Evolutionary conservation across 2,329 filamentous ascomycete genomes (phyloP), one percentile per base, ranked within the genome.

Genomic region (Penicillium corylophilum): DNA sequence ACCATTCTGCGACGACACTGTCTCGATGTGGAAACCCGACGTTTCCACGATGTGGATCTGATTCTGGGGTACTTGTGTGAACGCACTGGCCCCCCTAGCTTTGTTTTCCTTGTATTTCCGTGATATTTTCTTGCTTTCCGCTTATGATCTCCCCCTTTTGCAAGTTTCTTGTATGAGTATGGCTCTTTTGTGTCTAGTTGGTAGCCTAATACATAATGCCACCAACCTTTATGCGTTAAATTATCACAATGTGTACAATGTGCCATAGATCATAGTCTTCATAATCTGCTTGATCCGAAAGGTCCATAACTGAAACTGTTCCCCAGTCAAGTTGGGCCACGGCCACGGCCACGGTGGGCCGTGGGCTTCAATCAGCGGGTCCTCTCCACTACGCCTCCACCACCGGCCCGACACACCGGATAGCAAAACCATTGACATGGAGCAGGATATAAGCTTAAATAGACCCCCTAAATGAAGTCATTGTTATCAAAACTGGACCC

Each of bases 151-250:
- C 60, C 60, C 60, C 60, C 53, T 49, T 31, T 41, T 55, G 58
- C 44, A 58, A 43, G n/a, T 48, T 46, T 44, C 35, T 44, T 59
- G 55, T 60, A 61, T 46, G 46, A 61, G 50, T 62, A 60, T 51
- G 45, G 28, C 20, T 51, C 44, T 40, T 29, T 29, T 29, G 6
- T 50, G n/a, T 40, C 22, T 46, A 44, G 52, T 50, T 45, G 59
- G 57, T 61, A 59, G 59, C 52, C 40, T 63, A 61, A 63, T 62
- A 61, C 44, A 63, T 54, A 56, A 53, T 57, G 58, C 52, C 44
- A 56, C 54, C 51, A 38, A 50, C 59, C 7, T 46, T 53, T 48
- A 13, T 47, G 46, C 53, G 41, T 47, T 28, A 2, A 36, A n/a
- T 9, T 4, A 3, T 33, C 12, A 40, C 3, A 22, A 15, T 23